Evolutionary conservation across 495 filamentous ascomycete species (phyloP), one percentile per base, ranked within the genome.

Genomic region (Aspergillus campestris): DNA sequence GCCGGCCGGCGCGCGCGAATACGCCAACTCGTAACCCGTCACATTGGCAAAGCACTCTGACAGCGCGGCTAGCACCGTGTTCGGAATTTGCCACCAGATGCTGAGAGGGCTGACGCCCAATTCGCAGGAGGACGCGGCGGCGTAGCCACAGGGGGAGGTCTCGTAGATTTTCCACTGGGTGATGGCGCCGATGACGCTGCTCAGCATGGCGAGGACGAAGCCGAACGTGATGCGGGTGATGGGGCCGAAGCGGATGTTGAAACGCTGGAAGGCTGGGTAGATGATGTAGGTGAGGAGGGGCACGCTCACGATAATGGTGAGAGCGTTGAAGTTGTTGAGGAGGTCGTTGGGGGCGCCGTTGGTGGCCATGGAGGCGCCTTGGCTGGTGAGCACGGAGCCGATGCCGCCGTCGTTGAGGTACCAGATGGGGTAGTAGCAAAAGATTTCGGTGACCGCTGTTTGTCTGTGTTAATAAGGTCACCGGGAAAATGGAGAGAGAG

Each of bases 261-360:
- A 34, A 24, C 66, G 75, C 2, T 75, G 67, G 7, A 87, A 68
- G 1, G 61, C 12, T 0, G 85, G 84, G 51, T 87, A 87, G 42
- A 88, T 44, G 34, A 79, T 38, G 40, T 75, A 77, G 51, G 79
- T 81, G 44, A 83, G 64, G 42, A 87, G 52, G 1, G 83, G 83
- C 34, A 83, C 71, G 40, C 76, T 69, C 47, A 80, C 59, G 51
- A 87, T 82, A 52, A 87, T 80, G 7, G 74, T 71, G 28, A 89
- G 62, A 6, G 84, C 71, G 65, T 86, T 84, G 63, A 87, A 80
- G 65, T 85, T 87, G 53, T 50, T 62, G 38, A 86, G 74, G 15
- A 86, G 59, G 45, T 88, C 84, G 60, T 87, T 88, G 34, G 84
- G 83, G 0, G 79, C 78, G 13, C 82, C 82, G 50, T 82, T 73